A percentile compares a stretch with the other conserved stretches of the same genome.
Conservation (phyloP, 2,329 filamentous ascomycete genomes). For the Coleophoma crateriformis region DNA sequence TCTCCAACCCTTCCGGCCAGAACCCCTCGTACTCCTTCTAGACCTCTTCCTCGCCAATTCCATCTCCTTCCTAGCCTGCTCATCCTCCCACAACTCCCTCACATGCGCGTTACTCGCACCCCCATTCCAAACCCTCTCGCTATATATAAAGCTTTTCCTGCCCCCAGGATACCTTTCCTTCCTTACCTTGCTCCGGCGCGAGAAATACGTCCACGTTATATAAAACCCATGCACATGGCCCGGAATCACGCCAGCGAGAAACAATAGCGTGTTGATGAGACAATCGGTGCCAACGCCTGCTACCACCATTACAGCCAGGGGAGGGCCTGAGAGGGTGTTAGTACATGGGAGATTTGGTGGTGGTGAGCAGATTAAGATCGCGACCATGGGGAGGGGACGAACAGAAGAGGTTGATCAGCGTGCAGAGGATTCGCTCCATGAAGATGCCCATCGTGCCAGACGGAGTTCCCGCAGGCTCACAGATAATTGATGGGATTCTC, state of each 20-base stretch:
- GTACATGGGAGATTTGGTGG: neutral
- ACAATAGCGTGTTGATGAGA: constrained; percentile 17
- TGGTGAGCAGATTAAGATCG: no score
- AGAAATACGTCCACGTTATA: constrained; percentile 71
- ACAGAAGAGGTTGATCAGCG: constrained; percentile 19
- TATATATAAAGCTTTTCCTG: constrained; percentile 66
- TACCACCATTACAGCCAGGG: constrained; percentile 13
- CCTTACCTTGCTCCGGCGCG: constrained; percentile 54
- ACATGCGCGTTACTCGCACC: constrained; percentile 31
- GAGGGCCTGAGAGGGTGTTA: constrained; percentile 10
- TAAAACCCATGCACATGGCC: constrained; percentile 26
- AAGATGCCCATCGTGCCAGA: neutral
- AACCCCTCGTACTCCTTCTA: neutral
- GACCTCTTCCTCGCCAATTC: constrained; percentile 1
- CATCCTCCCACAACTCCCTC: constrained; percentile 9
- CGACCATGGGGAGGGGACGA: neutral
- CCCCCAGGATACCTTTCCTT: constrained; percentile 45
- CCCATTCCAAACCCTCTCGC: constrained; percentile 62
- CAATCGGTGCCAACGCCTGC: constrained; percentile 14
- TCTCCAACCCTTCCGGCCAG: neutral
- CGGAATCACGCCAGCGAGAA: constrained; percentile 19
- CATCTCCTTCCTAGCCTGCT: constrained; percentile 1
- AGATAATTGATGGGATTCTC: no score
- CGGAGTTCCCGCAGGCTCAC: no score
- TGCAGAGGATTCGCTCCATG: constrained; percentile 4